Base-by-base conservation (phyloP, 129 eudicot genomes). In the Kitagawia praeruptora region DNA sequence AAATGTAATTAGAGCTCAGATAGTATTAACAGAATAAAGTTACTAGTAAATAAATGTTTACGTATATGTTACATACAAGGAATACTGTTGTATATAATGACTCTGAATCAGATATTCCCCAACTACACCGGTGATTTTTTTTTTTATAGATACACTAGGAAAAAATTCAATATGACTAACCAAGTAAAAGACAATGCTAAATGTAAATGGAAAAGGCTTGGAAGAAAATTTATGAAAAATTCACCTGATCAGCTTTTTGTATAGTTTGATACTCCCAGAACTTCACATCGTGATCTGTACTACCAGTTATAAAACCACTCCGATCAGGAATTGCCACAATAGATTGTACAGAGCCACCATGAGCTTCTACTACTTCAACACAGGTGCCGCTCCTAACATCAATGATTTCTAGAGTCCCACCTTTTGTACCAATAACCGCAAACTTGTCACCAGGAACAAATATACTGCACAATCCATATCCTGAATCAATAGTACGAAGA, bases 251-350 rank as follows among this genome's bases (percentile, higher is more conserved):
- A 73, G 92, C 31, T 54, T 79, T 86, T 67, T 88, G 85, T 14
- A 82, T 76, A 39, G 86, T 90, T 83, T 81, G 90, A 81, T 90
- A 96, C 80, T 92, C 96, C 99, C 99, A 96, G 79, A 96, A 90
- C 88, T 96, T 96, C 80, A 96, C 96, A 86, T 96, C 99, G 49
- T 89, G 92, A 85, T 96, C 99, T 63, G 89, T 51, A 84, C 99
- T 90, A 54, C 98, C 99, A 44, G 99, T 92, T 69, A 96, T 90
- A 87, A 95, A 90, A 79, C 99, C 97, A 74, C 82, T 81, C 74
- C 92, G 95, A 87, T 92, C 97, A 75, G 95, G 88, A 31, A 89
- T 80, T 28, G 87, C 74, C 51, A 81, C 91, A 86, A 96, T 86
- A n/a, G 99, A 89, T 67, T 89, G 91, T 70, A 96, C 77, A 21